A percentile compares a stretch with the other conserved stretches of the same genome.
phyloP scores from a whole-genome alignment of 192 early-diverging fungal species.

The Coemansia umbellata region DNA sequence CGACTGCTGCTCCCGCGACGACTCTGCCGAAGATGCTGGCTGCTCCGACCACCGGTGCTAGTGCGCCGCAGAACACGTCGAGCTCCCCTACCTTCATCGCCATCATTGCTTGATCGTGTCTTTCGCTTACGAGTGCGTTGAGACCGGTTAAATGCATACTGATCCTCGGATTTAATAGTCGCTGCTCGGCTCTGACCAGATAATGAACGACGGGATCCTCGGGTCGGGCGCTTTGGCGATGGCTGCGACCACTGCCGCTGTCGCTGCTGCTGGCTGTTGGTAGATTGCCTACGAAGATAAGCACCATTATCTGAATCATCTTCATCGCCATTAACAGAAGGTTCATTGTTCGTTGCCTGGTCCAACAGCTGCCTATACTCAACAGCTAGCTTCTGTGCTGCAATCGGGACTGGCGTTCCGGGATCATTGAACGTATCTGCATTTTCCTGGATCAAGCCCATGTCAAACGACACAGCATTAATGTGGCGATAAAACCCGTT shows the following conservation, averaged over 20 bases:
- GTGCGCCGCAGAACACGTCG: conserved; percentile 1
- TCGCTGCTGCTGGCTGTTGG: background rate
- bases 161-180: background rate
- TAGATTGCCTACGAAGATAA: background rate
- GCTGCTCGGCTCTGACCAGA: background rate
- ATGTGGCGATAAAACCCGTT: conserved; percentile 60
- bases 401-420: conserved; percentile 28
- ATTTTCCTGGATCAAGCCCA: conserved; percentile 62
- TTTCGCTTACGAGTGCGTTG: conserved; percentile 20
- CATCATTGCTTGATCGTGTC: background rate
- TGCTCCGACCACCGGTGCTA: background rate
- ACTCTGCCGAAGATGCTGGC: background rate
- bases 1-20: background rate
- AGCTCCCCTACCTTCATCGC: background rate
- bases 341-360: background rate
- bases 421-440: conserved; percentile 66
- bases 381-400: conserved; percentile 25
- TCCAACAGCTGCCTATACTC: conserved; percentile 12
- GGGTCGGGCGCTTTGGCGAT: background rate
- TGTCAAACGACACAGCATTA: conserved; percentile 65
- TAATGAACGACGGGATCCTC: background rate
- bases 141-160: background rate
- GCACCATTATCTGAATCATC: background rate
- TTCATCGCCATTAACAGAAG: background rate
- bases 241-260: background rate